Conservation (phyloP, 2,329 filamentous ascomycete genomes). For the Ceratocystis albifundus region DNA sequence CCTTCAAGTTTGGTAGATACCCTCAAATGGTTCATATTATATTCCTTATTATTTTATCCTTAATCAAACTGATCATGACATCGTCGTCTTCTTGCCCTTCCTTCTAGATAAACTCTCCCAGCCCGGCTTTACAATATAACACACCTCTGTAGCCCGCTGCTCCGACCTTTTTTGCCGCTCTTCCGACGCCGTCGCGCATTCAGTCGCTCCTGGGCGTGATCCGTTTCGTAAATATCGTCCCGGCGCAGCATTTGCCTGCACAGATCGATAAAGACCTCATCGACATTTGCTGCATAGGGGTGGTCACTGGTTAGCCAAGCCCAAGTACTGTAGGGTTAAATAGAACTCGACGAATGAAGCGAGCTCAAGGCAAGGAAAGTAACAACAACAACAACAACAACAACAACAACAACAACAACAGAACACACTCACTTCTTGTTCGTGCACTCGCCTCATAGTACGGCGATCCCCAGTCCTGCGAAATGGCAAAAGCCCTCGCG, state of each 20-base stretch:
- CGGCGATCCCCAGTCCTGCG: conserved; percentile 77
- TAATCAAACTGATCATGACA: background rate
- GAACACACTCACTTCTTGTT: conserved; percentile 47
- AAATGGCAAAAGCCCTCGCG: conserved; percentile 68
- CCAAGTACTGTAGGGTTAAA: background rate
- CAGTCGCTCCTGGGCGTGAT: conserved; percentile 31
- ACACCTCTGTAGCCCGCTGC: conserved; percentile 26
- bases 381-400: too few species aligned
- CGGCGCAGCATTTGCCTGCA: conserved; percentile 72
- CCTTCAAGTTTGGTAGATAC: too few species aligned
- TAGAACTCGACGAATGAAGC: background rate
- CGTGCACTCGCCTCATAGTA: conserved; percentile 86
- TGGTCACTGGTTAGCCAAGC: background rate
- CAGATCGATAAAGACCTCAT: conserved; percentile 78
- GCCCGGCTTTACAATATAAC: conserved; percentile 24
- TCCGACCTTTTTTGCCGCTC: conserved; percentile 27
- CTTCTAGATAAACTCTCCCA: background rate
- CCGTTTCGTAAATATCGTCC: conserved; percentile 42
- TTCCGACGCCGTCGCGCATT: conserved; percentile 29
- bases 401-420: too few species aligned
- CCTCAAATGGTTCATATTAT: background rate
- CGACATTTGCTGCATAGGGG: conserved; percentile 56
- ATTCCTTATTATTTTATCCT: background rate
- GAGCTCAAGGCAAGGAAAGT: background rate
- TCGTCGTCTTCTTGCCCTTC: background rate